Evolutionary conservation across 192 early-diverging fungal species (phyloP), one percentile per base, ranked within the genome.

Genomic region (Coemansia erecta): DNA sequence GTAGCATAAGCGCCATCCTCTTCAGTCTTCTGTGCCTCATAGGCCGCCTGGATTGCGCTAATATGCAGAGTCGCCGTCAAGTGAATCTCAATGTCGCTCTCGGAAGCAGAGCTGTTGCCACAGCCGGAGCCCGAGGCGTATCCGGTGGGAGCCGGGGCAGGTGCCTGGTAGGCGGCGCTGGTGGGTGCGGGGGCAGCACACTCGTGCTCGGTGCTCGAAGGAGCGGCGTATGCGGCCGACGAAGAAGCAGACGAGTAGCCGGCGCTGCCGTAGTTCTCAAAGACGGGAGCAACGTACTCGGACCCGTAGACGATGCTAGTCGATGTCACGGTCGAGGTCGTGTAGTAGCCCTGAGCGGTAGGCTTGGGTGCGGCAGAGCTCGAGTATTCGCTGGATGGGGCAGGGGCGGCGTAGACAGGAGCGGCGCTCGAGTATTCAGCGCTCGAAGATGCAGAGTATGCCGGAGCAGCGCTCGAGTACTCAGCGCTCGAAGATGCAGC

Each of bases 271-370:
- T 53, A 31, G 31, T 14, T 15, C 4, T 49, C 47, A 26, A 24
- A 53, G 8, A 28, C 5, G 33, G 51, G 51, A 37, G 33, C 31
- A n/a, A 53, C 61, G 22, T 21, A 56, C 14, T 57, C 55, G 4
- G 58, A 19, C 11, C 24, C 59, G 18, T 72, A 66, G 7, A 72
- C 56, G n/a, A 64, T 73, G 56, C 64, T 73, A 49, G 64, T 58
- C 2, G 64, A 66, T 8, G 40, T 55, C 19, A 72, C 64, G 8
- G 56, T 66, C 24, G 22, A 28, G 0, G 63, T 72, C 4, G 59
- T 49, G 57, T 61, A 56, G 45, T 60, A 60, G n/a, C 42, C 45
- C n/a, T 57, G 46, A 5, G 58, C 64, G 19, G 53, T 53, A 37
- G 50, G 58, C 18, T 31, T 39, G 8, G 53, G 41, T 14, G 28